Conservation (phyloP, 2,329 filamentous ascomycete genomes). For the Ophiosphaerella herpotricha region DNA sequence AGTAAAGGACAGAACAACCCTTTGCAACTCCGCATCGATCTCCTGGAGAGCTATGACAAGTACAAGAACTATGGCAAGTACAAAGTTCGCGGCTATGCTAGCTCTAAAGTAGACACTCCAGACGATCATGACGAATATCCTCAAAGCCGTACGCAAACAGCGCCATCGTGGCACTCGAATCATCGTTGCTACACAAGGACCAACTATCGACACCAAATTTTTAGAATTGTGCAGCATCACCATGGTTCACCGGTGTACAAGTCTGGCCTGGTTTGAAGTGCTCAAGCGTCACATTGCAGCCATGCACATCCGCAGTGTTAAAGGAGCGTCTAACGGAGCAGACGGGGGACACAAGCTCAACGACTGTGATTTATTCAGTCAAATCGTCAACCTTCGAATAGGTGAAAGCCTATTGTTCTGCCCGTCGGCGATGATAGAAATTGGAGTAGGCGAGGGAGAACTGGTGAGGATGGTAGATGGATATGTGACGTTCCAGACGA, state of each 20-base stretch:
- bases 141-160: constrained; percentile 69
- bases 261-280: constrained; percentile 36
- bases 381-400: neutral
- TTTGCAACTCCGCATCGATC: constrained; percentile 13
- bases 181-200: constrained; percentile 76
- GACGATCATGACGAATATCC: constrained; percentile 59
- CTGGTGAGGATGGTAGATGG: neutral
- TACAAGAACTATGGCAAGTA: no score
- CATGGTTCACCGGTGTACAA: constrained; percentile 3
- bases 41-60: constrained; percentile 11
- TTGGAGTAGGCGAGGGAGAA: neutral
- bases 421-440: neutral
- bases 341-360: neutral
- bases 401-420: neutral
- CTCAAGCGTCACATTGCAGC: constrained; percentile 56
- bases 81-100: no score
- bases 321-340: neutral
- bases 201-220: constrained; percentile 67
- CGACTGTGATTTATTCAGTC: neutral
- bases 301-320: constrained; percentile 17
- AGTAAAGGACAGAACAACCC: constrained; percentile 8
- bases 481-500: neutral
- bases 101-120: neutral
- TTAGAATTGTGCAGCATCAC: constrained; percentile 54
- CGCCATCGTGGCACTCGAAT: constrained; percentile 69